Evolutionary conservation across 768 basidiomycete genomes (phyloP).

Genomic region (Postia placenta): DNA sequence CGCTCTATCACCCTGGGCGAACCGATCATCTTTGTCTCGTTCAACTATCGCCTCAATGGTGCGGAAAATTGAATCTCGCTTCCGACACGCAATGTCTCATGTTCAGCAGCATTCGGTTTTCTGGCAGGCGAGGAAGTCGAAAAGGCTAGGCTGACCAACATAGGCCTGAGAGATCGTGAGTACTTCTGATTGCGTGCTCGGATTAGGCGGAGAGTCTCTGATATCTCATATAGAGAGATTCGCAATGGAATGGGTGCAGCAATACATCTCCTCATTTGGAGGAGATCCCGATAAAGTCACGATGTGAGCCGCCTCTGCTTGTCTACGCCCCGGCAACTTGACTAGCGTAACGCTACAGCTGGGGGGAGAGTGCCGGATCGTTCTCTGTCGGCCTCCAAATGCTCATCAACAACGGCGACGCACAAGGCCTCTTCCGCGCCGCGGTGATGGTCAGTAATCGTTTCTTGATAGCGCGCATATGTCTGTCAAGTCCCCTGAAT

Average conservation of each 20-base stretch:
- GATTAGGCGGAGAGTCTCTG: not conserved
- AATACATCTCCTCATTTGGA: conserved; percentile 8
- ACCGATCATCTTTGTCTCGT: conserved; percentile 47
- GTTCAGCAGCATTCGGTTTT: conserved; percentile 32
- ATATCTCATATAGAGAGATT: conserved; percentile 27
- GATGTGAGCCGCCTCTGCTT: not conserved
- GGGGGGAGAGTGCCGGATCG: conserved; percentile 34
- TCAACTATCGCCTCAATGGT: conserved; percentile 35
- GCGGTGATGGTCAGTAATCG: conserved; percentile 31
- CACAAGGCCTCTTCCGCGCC: conserved; percentile 16
- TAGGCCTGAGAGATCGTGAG: conserved; percentile 44
- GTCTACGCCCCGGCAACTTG: conserved; percentile 27
- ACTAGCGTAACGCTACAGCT: conserved; percentile 11
- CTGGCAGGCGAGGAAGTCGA: conserved; percentile 32
- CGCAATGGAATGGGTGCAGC: conserved; percentile 30
- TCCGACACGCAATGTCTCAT: not conserved
- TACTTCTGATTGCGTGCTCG: not conserved
- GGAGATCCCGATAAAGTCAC: conserved; percentile 39
- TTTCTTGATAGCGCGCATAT: not conserved
- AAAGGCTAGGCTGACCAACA: conserved; percentile 32
- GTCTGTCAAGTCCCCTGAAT: not conserved
- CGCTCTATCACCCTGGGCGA: conserved; percentile 35
- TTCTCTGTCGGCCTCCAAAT: conserved; percentile 26
- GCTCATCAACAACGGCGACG: conserved; percentile 12
- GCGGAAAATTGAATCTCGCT: not conserved